Conservation (phyloP, 169 alveolate species). For the Cryptosporidium tyzzeri region DNA sequence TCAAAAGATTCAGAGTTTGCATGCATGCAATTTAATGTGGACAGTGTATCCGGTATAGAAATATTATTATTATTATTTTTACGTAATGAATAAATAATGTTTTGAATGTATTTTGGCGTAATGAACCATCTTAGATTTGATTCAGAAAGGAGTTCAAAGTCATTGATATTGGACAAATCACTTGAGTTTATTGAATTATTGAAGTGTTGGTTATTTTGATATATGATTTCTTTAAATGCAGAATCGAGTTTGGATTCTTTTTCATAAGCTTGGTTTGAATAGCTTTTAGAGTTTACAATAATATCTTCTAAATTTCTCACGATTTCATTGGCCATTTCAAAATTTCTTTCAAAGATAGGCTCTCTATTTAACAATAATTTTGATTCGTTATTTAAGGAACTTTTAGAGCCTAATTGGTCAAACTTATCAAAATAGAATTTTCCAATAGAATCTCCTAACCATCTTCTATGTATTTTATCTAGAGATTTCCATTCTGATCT, state of each 20-base stretch:
- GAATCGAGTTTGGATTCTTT: background rate
- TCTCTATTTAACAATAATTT: background rate
- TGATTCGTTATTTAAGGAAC: background rate
- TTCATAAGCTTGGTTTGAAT: too few species aligned
- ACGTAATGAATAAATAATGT: background rate
- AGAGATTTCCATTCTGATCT: constrained; percentile 77
- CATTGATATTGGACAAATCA: constrained; percentile 25
- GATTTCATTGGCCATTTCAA: constrained; percentile 54
- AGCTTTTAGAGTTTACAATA: background rate
- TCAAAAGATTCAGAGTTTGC: background rate
- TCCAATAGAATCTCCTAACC: constrained; percentile 60
- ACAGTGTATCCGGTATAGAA: background rate
- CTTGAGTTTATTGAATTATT: constrained; percentile 12
- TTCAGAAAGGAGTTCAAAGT: constrained; percentile 62
- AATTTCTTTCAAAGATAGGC: constrained; percentile 1
- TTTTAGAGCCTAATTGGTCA: background rate
- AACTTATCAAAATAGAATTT: constrained; percentile 12
- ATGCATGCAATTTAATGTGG: constrained; percentile 7
- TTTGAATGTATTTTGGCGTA: constrained; percentile 52
- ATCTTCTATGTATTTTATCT: constrained; percentile 56
- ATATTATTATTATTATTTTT: constrained; percentile 2
- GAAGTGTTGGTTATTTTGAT: constrained; percentile 34
- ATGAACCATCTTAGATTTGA: constrained; percentile 49
- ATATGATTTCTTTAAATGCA: constrained; percentile 2
- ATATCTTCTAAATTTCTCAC: constrained; percentile 28